Conservation (phyloP, 1,284 basidiomycete genomes). For the Rhodotorula sp. region DNA sequence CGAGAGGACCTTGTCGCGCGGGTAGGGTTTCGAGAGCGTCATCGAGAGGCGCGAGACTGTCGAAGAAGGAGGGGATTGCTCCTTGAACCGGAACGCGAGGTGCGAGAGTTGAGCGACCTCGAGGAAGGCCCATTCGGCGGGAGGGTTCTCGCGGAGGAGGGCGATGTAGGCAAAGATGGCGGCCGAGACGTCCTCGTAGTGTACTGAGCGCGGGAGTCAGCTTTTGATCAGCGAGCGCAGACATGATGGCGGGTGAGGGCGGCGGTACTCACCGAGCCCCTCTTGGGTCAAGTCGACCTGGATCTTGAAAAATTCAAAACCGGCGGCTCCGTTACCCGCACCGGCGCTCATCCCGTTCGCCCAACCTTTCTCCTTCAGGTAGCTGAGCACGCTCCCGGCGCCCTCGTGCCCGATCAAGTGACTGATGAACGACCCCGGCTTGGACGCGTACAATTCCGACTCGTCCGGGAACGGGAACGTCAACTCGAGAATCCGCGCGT, state of each 20-base stretch:
- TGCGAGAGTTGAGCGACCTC: slow-evolving; percentile 74
- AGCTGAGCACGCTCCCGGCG: slow-evolving; percentile 84
- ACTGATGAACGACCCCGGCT: slow-evolving; percentile 73
- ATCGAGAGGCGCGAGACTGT: slow-evolving; percentile 78
- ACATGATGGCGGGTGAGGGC: background rate
- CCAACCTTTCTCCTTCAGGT: slow-evolving; percentile 91
- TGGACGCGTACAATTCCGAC: slow-evolving; percentile 61
- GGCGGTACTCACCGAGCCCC: slow-evolving; percentile 60
- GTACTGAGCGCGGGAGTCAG: slow-evolving; percentile 53
- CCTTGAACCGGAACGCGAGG: slow-evolving; percentile 82
- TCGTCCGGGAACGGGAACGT: slow-evolving; percentile 70
- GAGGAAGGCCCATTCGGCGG: slow-evolving; percentile 71
- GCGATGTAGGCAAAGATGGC: slow-evolving; percentile 83
- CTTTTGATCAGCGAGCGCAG: background rate
- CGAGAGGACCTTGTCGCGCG: slow-evolving; percentile 73
- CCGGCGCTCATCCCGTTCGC: slow-evolving; percentile 75
- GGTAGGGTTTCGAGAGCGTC: slow-evolving; percentile 73
- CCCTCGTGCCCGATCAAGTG: slow-evolving; percentile 97
- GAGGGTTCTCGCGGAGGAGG: slow-evolving; percentile 65
- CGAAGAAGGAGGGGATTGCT: slow-evolving; percentile 73
- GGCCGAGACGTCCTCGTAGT: slow-evolving; percentile 72
- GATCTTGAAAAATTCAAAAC: slow-evolving; percentile 87
- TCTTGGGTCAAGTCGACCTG: slow-evolving; percentile 77
- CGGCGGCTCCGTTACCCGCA: slow-evolving; percentile 61
- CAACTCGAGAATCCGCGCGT: slow-evolving; percentile 81